Conservation (phyloP, 495 filamentous ascomycete species). For the Halenospora varia region DNA sequence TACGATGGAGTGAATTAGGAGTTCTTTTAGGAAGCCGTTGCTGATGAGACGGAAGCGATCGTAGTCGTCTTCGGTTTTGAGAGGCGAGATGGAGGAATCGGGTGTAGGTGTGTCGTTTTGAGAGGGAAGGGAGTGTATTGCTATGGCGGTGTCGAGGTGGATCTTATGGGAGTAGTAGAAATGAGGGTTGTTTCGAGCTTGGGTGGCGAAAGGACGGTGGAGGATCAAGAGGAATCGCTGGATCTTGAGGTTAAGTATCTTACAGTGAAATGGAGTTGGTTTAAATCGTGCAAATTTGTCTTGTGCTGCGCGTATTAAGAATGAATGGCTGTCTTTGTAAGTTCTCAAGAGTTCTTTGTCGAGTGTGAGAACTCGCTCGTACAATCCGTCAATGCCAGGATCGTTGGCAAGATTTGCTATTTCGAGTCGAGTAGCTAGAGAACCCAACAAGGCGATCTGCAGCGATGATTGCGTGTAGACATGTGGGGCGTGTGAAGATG, state of each 20-base stretch:
- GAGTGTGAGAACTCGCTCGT: constrained; percentile 44
- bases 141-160: constrained; percentile 45
- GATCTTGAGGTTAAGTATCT: constrained; percentile 37
- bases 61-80: constrained; percentile 22
- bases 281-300: neutral
- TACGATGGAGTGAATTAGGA: constrained; percentile 19
- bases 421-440: constrained; percentile 43
- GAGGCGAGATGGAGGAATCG: no score
- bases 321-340: constrained; percentile 20
- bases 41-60: constrained; percentile 13
- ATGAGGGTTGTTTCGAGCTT: constrained; percentile 42
- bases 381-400: constrained; percentile 41
- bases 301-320: constrained; percentile 5
- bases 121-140: constrained; percentile 25
- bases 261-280: constrained; percentile 28
- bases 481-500: constrained; percentile 28
- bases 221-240: constrained; percentile 50
- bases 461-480: constrained; percentile 46
- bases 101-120: no score
- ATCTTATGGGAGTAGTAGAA: constrained; percentile 56
- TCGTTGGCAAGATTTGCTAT: constrained; percentile 46
- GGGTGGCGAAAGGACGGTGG: constrained; percentile 48
- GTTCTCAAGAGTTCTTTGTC: constrained; percentile 35
- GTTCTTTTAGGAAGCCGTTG: constrained; percentile 23
- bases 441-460: constrained; percentile 45